Evolutionary conservation across 2,329 filamentous ascomycete genomes (phyloP).

Genomic region (Monilinia vaccinii-corymbosi): DNA sequence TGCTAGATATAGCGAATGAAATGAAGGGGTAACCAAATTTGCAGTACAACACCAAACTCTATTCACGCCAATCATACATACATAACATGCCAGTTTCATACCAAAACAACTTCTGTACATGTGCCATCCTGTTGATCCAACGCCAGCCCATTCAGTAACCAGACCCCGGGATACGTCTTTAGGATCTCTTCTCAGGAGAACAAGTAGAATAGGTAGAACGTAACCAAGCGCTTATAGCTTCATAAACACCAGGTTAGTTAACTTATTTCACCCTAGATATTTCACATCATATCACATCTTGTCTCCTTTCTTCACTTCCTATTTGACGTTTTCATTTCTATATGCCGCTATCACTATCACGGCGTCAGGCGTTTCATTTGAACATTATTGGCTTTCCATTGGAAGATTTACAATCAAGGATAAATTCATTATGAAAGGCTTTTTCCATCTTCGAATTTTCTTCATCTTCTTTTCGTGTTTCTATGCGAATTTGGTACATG

Average conservation of each 20-base stretch:
- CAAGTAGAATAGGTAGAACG: background rate
- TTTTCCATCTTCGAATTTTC: constrained; percentile 10
- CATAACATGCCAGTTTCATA: background rate
- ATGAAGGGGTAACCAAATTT: background rate
- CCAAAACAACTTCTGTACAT: background rate
- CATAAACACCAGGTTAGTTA: too few relatives aligned
- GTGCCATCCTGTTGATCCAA: too few relatives aligned
- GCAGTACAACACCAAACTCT: background rate
- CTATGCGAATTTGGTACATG: constrained; percentile 8
- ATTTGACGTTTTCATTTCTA: background rate
- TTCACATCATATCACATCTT: background rate
- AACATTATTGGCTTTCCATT: background rate
- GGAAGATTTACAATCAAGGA: background rate
- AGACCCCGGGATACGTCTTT: background rate
- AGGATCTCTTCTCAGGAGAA: background rate
- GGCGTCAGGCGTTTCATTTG: background rate
- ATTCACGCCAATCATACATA: background rate
- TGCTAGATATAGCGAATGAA: background rate
- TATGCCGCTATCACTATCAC: constrained; percentile 5
- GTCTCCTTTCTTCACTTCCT: background rate
- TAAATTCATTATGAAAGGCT: background rate
- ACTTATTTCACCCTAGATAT: background rate
- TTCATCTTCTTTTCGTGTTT: constrained; percentile 21
- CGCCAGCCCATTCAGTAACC: background rate
- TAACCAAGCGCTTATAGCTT: background rate